Evolutionary conservation across 2,329 filamentous ascomycete species (phyloP), one percentile per base, ranked within the genome.

Genomic region (Epichloe sylvatica): DNA sequence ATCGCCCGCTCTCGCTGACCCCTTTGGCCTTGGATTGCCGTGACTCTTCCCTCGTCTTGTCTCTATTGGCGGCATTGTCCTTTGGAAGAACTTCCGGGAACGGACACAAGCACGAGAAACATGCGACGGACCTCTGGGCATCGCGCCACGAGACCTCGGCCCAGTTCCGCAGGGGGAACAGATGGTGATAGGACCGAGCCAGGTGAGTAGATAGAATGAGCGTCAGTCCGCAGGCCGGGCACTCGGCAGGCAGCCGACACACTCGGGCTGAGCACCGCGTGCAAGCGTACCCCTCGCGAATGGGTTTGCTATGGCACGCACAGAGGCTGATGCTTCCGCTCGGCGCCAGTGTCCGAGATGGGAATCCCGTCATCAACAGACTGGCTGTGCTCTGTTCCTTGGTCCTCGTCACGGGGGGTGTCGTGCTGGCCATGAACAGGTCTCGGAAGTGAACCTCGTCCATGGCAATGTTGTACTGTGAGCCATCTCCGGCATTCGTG

Each of bases 361-460:
- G 92, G 61, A 98, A 98, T 4, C 92, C 92, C 91, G 98, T 98
- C 86, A 94, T 94, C 25, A 98, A 77, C 39, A 98, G 72, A 49
- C 77, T 81, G 1, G 79, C 75, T 8, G 74, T 74, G 52, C 71
- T 74, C 58, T 77, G 74, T 55, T 77, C 75, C 39, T 69, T 67
- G 3, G 81, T 78, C 49, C 86, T 80, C 12, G 89, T 86, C 17
- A 89, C 83, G 0, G 91, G 23, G 92, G 92, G 92, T 2, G 88
- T 96, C 0, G 92, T 97, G 45, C 85, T 80, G 17, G 81, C 82
- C 64, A 97, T 83, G 53, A 97, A 76, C n/a, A 97, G 75, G 59
- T 97, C 89, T 33, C 83, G 79, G 61, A 92, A 92, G 68, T 96
- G 86, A 34, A 67, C 61, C 56, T 72, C 69, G 66, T 98, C 83